A percentile compares a stretch with the other conserved stretches of the same genome.
Evolutionary conservation across 192 early-diverging fungal species (phyloP).

Genomic region (Backusella tarrabulga): DNA sequence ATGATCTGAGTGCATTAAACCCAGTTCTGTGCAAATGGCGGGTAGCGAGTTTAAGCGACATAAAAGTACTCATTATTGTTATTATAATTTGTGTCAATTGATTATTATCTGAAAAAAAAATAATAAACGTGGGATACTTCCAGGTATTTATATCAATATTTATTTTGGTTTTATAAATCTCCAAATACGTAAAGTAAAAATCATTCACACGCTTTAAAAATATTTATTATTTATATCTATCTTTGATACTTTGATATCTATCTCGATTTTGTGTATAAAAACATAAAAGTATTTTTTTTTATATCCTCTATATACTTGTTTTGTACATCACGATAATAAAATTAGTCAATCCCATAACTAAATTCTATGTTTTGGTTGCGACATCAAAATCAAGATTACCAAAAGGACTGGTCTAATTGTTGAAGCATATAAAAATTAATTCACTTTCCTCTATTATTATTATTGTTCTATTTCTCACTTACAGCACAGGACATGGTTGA

Average conservation of each 20-base stretch:
- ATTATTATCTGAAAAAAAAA: neutral
- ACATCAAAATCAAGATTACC: neutral
- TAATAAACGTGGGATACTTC: neutral
- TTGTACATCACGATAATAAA: neutral
- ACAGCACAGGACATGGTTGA: slow-evolving; percentile 25
- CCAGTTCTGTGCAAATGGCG: neutral
- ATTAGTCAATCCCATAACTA: neutral
- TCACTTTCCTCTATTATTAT: neutral
- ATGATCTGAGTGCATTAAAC: neutral
- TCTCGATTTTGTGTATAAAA: neutral
- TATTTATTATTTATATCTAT: slow-evolving; percentile 3
- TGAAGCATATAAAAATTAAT: neutral
- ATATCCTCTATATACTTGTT: neutral
- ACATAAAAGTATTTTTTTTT: neutral
- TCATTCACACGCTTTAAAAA: neutral
- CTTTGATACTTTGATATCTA: neutral
- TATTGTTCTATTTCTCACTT: neutral
- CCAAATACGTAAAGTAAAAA: slow-evolving; percentile 7
- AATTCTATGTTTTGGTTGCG: neutral
- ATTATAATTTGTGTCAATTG: neutral
- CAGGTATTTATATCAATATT: neutral
- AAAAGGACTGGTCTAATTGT: neutral
- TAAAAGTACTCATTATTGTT: slow-evolving; percentile 10
- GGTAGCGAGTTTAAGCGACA: neutral
- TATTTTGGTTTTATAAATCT: neutral